Base-by-base conservation (phyloP, 2,329 filamentous ascomycete species). In the Diaporthe ampelina region DNA sequence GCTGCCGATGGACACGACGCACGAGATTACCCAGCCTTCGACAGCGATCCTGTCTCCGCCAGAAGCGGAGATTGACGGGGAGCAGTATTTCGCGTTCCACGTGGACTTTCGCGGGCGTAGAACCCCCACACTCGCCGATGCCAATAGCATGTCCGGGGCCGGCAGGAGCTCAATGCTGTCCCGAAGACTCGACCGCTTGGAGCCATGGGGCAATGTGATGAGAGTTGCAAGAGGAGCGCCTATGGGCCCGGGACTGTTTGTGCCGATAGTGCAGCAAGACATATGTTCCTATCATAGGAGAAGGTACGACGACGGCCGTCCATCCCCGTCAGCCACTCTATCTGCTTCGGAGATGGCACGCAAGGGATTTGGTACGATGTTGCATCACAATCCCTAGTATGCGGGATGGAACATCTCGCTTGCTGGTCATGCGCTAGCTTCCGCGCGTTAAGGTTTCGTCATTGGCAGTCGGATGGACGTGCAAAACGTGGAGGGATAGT, bases 401-500 rank as follows among this genome's bases (percentile, higher is more conserved):
- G 63, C 29, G 63, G 45, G 63, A 67, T 67, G 45, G 63, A 67
- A 67, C 63, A 67, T 67, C 13, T 67, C 45, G 45, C 63, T 37
- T 52, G 63, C 63, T 67, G 63, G 63, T 67, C 45, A 52, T 52
- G 45, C 63, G 35, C 63, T 52, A 67, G 63, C 63, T 67, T 67
- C 63, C 63, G 63, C 63, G 63, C 63, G 45, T 37, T 67, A 54
- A 67, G 63, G 63, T 67, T 67, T 67, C 45, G 63, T 67, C 63
- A 67, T 67, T 67, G 63, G 45, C 45, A 52, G 63, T 52, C 21
- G 63, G 52, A 24, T 67, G 63, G 63, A 67, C 45, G 63, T 37
- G 63, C 45, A 67, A 67, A 67, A 67, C 63, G 63, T 67, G 63
- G 63, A 52, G 45, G 45, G 29, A 40, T 13, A 40, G 13, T 40